Percentiles rank a stretch among this genome's conserved stretches.
These are phyloP conservation scores for Capronia epimyces DNA, from an alignment of 2,329 filamentous ascomycete species.

Conservation along the genomic window DNA sequence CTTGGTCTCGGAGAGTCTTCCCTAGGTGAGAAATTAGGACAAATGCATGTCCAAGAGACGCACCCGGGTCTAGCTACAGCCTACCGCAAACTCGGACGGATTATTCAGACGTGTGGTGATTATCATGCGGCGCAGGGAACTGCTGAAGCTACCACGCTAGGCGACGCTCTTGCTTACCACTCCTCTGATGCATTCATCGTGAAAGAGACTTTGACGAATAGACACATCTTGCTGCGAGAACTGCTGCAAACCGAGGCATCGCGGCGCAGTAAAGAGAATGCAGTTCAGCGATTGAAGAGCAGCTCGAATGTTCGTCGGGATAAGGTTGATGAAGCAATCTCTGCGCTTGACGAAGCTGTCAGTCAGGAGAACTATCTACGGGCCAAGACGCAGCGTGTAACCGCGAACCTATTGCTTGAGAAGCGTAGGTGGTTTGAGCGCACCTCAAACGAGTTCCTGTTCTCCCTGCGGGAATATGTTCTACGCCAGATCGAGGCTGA, in stretches of 20 bases:
- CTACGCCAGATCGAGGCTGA: slow-evolving; percentile 93
- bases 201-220: slow-evolving; percentile 95
- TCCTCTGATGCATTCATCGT: slow-evolving; percentile 95
- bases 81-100: slow-evolving; percentile 89
- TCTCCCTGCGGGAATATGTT: slow-evolving; percentile 84
- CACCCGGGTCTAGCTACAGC: slow-evolving; percentile 83
- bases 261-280: slow-evolving; percentile 74
- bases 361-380: slow-evolving; percentile 74
- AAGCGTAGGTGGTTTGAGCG: slow-evolving; percentile 85
- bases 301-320: slow-evolving; percentile 82
- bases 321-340: slow-evolving; percentile 97
- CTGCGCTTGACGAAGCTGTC: slow-evolving; percentile 78
- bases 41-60: slow-evolving; percentile 83
- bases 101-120: slow-evolving; percentile 88
- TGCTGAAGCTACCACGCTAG: slow-evolving; percentile 88
- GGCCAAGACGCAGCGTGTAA: slow-evolving; percentile 83
- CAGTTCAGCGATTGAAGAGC: slow-evolving; percentile 81
- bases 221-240: slow-evolving; percentile 91
- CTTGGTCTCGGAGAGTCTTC: slow-evolving; percentile 89
- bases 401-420: slow-evolving; percentile 79
- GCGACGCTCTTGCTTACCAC: slow-evolving; percentile 90
- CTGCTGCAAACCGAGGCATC: slow-evolving; percentile 83
- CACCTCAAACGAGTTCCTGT: slow-evolving; percentile 75
- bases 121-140: slow-evolving; percentile 95
- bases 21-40: slow-evolving; percentile 81